phyloP scores from a whole-genome alignment of 805 yeast genomes.

The Suhomyces tanzawaensis region DNA sequence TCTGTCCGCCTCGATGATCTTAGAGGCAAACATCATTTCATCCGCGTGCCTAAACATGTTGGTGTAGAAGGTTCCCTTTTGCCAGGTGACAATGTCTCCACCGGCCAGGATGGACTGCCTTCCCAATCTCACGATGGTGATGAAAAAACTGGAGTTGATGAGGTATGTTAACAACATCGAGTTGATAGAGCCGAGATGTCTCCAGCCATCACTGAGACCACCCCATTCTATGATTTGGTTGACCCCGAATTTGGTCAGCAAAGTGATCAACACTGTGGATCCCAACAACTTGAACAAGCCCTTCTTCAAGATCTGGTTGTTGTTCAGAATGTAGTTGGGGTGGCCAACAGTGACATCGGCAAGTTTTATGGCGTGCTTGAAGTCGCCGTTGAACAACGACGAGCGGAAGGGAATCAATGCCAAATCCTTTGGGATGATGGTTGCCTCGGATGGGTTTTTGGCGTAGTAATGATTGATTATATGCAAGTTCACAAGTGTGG shows the following conservation, averaged over 20 bases:
- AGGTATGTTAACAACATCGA: slow-evolving; percentile 41
- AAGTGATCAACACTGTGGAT: slow-evolving; percentile 31
- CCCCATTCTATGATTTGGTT: slow-evolving; percentile 37
- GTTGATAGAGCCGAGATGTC: slow-evolving; percentile 45
- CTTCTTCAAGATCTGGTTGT: slow-evolving; percentile 27
- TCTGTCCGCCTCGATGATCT: slow-evolving; percentile 65
- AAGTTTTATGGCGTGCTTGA: slow-evolving; percentile 53
- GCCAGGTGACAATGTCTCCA: slow-evolving; percentile 59
- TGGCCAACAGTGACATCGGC: slow-evolving; percentile 63
- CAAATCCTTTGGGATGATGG: slow-evolving; percentile 30
- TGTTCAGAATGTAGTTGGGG: slow-evolving; percentile 42
- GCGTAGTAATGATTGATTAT: slow-evolving; percentile 18
- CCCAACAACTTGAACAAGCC: slow-evolving; percentile 32
- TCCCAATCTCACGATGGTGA: slow-evolving; percentile 41
- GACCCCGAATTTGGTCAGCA: slow-evolving; percentile 43
- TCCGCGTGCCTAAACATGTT: slow-evolving; percentile 66
- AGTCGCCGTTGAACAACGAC: slow-evolving; percentile 56
- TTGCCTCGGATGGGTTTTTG: slow-evolving; percentile 12
- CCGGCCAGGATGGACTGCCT: slow-evolving; percentile 38
- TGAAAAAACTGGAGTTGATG: slow-evolving; percentile 39
- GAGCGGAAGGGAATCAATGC: slow-evolving; percentile 65
- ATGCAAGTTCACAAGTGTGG: slow-evolving; percentile 25
- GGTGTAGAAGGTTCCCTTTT: slow-evolving; percentile 59
- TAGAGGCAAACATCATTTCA: slow-evolving; percentile 64
- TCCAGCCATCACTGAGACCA: slow-evolving; percentile 37